Evolutionary conservation across 1,139 yeast genomes (phyloP), one percentile per base, ranked within the genome.

Genomic region (Geotrichum candidum): DNA sequence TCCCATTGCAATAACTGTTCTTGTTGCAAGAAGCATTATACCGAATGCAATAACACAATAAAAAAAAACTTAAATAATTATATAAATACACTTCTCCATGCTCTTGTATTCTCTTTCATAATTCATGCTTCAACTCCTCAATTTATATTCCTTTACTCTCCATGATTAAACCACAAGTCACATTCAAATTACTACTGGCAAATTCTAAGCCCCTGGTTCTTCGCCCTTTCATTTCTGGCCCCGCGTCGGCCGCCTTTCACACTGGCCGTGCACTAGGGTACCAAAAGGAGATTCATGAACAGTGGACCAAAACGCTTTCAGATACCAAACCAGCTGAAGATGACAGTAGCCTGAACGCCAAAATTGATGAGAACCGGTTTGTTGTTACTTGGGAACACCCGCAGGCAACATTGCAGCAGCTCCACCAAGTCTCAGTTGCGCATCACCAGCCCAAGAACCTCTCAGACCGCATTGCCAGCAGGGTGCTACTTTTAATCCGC

Each of bases 381-480:
- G 61, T 55, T 5, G 59, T 62, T 9, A 45, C 64, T 22, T 62
- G 64, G 64, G 62, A 59, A 10, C 64, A 62, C 48, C 62, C 64
- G 11, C 53, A 29, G 4, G 61, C 58, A 9, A 48, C 62, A 3
- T 11, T 23, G 15, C 50, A n/a, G 11, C 57, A 62, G 29, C 55
- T 58, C 2, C 45, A 52, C 15, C 27, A 48, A 25, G 80, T 86
- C 22, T 69, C 73, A 31, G 78, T 76, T 57, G 82, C 83, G 51
- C 92, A 86, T 71, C 76, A 88, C 54, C 72, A 71, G 3, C 87
- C 90, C 0, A 65, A 67, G 50, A 76, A 79, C 1, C 33, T 76
- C 18, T 75, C 84, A 45, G 94, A 87, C 70, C 76, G 73, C 59
- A 71, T 85, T 29, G 88, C 90, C 7, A 79, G 72, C 65, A 68